Percentiles rank a stretch among this genome's conserved stretches.
Conservation (phyloP, 805 yeast genomes). For the Candida yuanshanica region DNA sequence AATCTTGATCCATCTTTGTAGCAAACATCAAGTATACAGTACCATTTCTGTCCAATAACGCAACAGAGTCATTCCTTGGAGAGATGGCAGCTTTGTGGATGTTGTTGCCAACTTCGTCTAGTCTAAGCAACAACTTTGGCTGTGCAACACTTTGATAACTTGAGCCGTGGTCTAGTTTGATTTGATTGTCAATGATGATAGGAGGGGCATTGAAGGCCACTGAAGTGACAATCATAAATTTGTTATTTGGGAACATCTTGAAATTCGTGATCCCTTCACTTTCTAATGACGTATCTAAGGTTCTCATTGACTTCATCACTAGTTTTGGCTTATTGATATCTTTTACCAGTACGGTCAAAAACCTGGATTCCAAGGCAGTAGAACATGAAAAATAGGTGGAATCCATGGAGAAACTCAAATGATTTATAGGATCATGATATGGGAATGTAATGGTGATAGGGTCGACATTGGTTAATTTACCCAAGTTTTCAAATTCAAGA, state of each 20-base stretch:
- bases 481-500: constrained; percentile 2
- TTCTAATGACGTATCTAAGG: constrained; percentile 60
- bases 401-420: constrained; percentile 66
- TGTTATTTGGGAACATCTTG: constrained; percentile 63
- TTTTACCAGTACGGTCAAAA: constrained; percentile 64
- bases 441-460: constrained; percentile 77
- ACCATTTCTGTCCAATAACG: constrained; percentile 76
- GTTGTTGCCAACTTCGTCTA: constrained; percentile 76
- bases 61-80: constrained; percentile 83
- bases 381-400: constrained; percentile 70
- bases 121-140: constrained; percentile 53
- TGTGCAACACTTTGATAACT: constrained; percentile 41
- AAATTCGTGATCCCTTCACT: constrained; percentile 87
- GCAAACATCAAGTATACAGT: constrained; percentile 62
- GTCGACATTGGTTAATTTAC: constrained; percentile 33
- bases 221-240: constrained; percentile 50
- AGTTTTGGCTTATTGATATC: constrained; percentile 60
- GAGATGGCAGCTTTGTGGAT: constrained; percentile 72
- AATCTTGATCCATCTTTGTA: constrained; percentile 51
- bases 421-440: constrained; percentile 77
- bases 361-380: constrained; percentile 62
- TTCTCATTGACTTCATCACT: constrained; percentile 61
- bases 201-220: constrained; percentile 64
- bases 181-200: constrained; percentile 58
- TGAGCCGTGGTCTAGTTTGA: constrained; percentile 18